Evolutionary conservation across 768 basidiomycete genomes (phyloP).

Genomic region (Agaricus sinodeliciosus): DNA sequence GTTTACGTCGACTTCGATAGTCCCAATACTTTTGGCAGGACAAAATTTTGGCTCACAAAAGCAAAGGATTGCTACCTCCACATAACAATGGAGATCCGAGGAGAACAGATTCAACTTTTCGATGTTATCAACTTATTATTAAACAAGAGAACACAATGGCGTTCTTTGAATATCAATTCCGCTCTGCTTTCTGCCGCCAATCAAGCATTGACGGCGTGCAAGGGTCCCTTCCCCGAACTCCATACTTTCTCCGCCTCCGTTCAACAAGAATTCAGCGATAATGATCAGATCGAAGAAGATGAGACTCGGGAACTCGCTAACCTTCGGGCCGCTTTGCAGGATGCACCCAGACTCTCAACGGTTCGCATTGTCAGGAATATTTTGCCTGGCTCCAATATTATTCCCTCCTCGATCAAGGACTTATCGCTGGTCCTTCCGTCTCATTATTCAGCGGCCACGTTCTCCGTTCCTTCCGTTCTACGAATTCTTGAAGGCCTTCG

Average conservation of each 20-base stretch:
- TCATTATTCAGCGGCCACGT: conserved; percentile 11
- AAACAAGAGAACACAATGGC: conserved; percentile 36
- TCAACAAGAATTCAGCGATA: conserved; percentile 22
- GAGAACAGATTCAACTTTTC: conserved; percentile 22
- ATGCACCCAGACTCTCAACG: conserved; percentile 28
- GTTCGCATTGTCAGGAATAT: conserved; percentile 28
- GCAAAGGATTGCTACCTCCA: conserved; percentile 36
- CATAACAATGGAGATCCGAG: conserved; percentile 34
- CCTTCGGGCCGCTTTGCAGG: conserved; percentile 22
- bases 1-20: conserved; percentile 44
- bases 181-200: conserved; percentile 30
- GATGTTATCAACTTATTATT: conserved; percentile 35
- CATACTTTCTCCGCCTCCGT: conserved; percentile 23
- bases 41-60: conserved; percentile 44
- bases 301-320: conserved; percentile 17
- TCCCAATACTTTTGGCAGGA: conserved; percentile 32
- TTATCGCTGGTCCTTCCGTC: conserved; percentile 27
- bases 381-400: conserved; percentile 24
- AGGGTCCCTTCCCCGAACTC: conserved; percentile 28
- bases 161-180: conserved; percentile 33
- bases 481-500: conserved; percentile 31
- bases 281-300: conserved; percentile 14
- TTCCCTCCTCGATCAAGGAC: conserved; percentile 27
- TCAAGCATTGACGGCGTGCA: conserved; percentile 31
- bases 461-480: conserved; percentile 19